Evolutionary conservation across 495 filamentous ascomycete genomes (phyloP).

Genomic region (Aspergillus leporis): DNA sequence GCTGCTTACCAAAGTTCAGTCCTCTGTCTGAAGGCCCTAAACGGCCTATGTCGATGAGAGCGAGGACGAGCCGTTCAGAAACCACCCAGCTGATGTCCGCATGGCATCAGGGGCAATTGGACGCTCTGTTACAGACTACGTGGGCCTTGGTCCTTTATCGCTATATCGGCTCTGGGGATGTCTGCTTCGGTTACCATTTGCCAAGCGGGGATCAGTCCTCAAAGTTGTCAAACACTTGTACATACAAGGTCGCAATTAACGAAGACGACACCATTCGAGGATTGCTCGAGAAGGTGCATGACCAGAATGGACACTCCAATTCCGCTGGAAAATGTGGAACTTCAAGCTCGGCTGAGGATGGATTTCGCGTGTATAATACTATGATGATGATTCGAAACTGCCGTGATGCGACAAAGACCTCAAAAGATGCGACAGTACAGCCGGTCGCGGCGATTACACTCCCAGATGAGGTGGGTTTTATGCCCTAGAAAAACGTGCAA

Average conservation of each 20-base stretch:
- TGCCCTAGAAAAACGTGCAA: not conserved
- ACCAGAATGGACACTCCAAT: slow-evolving; percentile 11
- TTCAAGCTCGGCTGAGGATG: slow-evolving; percentile 15
- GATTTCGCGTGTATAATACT: slow-evolving; percentile 39
- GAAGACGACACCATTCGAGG: slow-evolving; percentile 33
- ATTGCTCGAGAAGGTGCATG: slow-evolving; percentile 34
- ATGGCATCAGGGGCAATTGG: slow-evolving; percentile 30
- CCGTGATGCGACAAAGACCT: slow-evolving; percentile 16
- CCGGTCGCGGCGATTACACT: slow-evolving; percentile 34
- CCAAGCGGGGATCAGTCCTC: slow-evolving; percentile 22
- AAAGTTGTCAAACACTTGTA: slow-evolving; percentile 17
- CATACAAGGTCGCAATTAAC: slow-evolving; percentile 30
- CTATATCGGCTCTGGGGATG: slow-evolving; percentile 55
- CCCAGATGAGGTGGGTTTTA: slow-evolving; percentile 35
- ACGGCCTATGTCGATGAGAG: slow-evolving; percentile 40
- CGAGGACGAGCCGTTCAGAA: slow-evolving; percentile 32
- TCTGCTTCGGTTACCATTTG: slow-evolving; percentile 56
- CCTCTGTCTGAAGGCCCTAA: slow-evolving; percentile 31
- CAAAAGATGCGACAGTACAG: slow-evolving; percentile 22
- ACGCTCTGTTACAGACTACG: slow-evolving; percentile 44
- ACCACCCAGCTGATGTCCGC: slow-evolving; percentile 39
- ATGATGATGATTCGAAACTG: slow-evolving; percentile 43
- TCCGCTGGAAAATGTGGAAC: slow-evolving; percentile 9
- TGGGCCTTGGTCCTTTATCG: slow-evolving; percentile 57
- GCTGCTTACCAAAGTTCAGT: slow-evolving; percentile 40